A percentile compares a stretch with the other conserved stretches of the same genome.
phyloP scores from a whole-genome alignment of 2,329 filamentous ascomycete genomes.

The Fusarium sp. region DNA sequence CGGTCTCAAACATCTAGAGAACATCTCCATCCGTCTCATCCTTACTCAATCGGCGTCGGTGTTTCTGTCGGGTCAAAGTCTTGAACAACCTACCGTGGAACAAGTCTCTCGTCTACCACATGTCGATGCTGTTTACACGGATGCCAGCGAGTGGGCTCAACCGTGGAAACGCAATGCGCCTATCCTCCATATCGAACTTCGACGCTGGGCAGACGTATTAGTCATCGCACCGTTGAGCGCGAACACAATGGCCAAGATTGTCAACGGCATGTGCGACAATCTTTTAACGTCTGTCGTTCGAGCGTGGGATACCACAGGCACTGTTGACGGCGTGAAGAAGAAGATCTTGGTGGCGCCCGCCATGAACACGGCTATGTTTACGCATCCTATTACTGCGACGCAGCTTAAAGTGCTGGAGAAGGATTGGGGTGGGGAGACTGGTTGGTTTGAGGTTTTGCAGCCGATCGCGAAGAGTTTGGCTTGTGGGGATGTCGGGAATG shows the following conservation, averaged over 20 bases:
- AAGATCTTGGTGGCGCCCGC: slow-evolving; percentile 81
- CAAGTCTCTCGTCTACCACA: slow-evolving; percentile 70
- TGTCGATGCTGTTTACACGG: slow-evolving; percentile 83
- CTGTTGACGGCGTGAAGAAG: slow-evolving; percentile 68
- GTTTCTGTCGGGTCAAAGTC: slow-evolving; percentile 81
- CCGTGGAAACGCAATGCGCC: slow-evolving; percentile 82
- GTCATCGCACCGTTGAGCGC: slow-evolving; percentile 85
- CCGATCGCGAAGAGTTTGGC: slow-evolving; percentile 83
- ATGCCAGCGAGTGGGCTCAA: slow-evolving; percentile 85
- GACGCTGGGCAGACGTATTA: slow-evolving; percentile 81
- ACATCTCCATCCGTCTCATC: slow-evolving; percentile 85
- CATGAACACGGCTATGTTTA: slow-evolving; percentile 95
- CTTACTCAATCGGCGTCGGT: slow-evolving; percentile 78
- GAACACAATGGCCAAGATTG: slow-evolving; percentile 87
- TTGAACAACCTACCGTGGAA: slow-evolving; percentile 78
- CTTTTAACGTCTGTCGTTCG: slow-evolving; percentile 79
- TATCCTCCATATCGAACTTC: slow-evolving; percentile 91
- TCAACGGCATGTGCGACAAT: slow-evolving; percentile 80
- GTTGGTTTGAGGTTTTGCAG: slow-evolving; percentile 73
- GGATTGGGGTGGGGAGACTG: slow-evolving; percentile 73
- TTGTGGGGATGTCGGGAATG: slow-evolving; percentile 84
- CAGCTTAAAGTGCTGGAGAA: slow-evolving; percentile 77
- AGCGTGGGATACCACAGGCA: slow-evolving; percentile 85
- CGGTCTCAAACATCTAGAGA: slow-evolving; percentile 63
- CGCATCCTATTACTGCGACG: slow-evolving; percentile 80